These are phyloP conservation scores for Hortaea werneckii DNA, from an alignment of 2,329 filamentous ascomycete genomes.

Conservation along the genomic window DNA sequence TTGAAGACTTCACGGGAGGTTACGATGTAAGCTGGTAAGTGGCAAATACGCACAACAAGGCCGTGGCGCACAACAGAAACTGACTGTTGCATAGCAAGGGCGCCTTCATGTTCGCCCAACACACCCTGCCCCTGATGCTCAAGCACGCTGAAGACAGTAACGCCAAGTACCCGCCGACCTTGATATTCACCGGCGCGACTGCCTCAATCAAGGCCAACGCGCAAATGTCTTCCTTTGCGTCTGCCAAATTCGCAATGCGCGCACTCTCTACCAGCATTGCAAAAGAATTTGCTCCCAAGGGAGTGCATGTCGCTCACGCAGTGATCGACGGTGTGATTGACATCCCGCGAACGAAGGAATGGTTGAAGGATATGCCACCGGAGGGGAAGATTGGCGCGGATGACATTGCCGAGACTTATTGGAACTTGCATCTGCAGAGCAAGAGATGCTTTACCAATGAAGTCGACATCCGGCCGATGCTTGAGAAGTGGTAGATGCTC, in stretches of 20 bases:
- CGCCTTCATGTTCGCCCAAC: conserved; percentile 67
- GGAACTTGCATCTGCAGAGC: conserved; percentile 73
- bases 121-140: conserved; percentile 59
- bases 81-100: conserved; percentile 41
- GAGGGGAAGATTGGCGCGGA: conserved; percentile 65
- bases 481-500: conserved; percentile 64
- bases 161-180: conserved; percentile 57
- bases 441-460: conserved; percentile 72
- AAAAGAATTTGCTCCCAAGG: conserved; percentile 73
- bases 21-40: conserved; percentile 42
- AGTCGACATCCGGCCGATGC: conserved; percentile 66
- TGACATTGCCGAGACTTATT: conserved; percentile 83
- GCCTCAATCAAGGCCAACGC: conserved; percentile 66
- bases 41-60: neutral
- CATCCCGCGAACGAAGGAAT: conserved; percentile 59
- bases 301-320: conserved; percentile 72
- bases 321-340: conserved; percentile 74
- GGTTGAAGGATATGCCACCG: conserved; percentile 42
- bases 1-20: conserved; percentile 45
- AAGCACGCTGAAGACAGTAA: conserved; percentile 41
- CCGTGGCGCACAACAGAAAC: neutral
- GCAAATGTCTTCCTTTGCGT: conserved; percentile 59
- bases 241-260: conserved; percentile 69
- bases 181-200: conserved; percentile 82
- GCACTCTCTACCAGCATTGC: conserved; percentile 66